These are phyloP conservation scores for Cichorium intybus DNA, from an alignment of 140 eudicot species.

Conservation along the genomic window DNA sequence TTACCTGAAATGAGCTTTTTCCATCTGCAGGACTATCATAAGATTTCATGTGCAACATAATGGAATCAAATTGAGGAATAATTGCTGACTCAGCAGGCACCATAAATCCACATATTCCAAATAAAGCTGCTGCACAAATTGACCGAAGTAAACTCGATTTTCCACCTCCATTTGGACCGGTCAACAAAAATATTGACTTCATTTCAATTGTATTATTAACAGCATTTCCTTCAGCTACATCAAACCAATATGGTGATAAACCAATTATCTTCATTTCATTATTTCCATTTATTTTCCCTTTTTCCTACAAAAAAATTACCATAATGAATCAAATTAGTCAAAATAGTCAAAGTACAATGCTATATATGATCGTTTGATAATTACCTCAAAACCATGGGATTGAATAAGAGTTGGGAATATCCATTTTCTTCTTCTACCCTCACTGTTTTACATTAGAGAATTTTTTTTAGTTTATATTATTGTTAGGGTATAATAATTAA, in stretches of 20 bases:
- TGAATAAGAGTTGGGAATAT: conserved; percentile 76
- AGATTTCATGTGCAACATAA: conserved; percentile 89
- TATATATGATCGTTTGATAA: too few relatives aligned
- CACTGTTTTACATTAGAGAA: conserved; percentile 46
- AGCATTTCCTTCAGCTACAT: conserved; percentile 77
- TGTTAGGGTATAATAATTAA: too few relatives aligned
- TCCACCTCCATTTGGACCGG: conserved; percentile 99
- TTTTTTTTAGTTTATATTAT: neutral
- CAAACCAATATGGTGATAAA: conserved; percentile 93
- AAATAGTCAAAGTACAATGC: too few relatives aligned
- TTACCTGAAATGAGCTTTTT: conserved; percentile 96
- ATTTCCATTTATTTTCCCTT: conserved; percentile 23
- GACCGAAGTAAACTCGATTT: conserved; percentile 94
- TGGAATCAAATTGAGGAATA: conserved; percentile 94
- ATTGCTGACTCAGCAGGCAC: conserved; percentile 91
- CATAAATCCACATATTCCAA: conserved; percentile 93
- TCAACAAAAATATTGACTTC: conserved; percentile 82
- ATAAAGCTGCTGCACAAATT: conserved; percentile 87
- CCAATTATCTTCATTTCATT: conserved; percentile 76
- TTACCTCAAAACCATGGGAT: conserved; percentile 50
- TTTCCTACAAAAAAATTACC: conserved; percentile 41
- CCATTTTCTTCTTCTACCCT: conserved; percentile 96
- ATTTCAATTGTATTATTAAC: conserved; percentile 68
- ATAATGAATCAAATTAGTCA: too few relatives aligned
- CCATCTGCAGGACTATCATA: conserved; percentile 99